These are phyloP conservation scores for Penicillium sp. DNA, from an alignment of 2,329 filamentous ascomycete species.

Conservation along the genomic window DNA sequence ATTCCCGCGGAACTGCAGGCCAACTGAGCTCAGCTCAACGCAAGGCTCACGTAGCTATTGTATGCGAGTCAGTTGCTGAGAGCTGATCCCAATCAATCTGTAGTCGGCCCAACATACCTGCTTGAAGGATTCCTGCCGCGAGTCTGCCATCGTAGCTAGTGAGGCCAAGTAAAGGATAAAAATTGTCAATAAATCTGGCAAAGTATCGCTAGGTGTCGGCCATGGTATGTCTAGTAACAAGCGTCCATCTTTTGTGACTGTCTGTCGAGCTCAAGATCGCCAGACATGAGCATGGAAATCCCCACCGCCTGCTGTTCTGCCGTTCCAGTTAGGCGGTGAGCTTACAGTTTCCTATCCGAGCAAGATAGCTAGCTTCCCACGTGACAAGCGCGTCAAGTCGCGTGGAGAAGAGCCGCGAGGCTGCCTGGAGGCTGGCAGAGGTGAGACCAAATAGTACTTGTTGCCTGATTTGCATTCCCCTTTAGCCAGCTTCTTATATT, in stretches of 20 bases:
- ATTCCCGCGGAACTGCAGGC: slow-evolving; percentile 52
- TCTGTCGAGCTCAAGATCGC: not conserved
- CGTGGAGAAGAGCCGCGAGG: slow-evolving; percentile 11
- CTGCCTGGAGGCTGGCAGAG: not conserved
- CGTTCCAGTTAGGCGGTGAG: slow-evolving; percentile 26
- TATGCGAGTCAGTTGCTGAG: slow-evolving; percentile 21
- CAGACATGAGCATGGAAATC: slow-evolving; percentile 5
- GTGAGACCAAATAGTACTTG: not conserved
- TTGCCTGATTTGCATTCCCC: slow-evolving; percentile 7
- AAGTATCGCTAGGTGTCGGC: too few relatives aligned
- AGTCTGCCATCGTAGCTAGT: slow-evolving; percentile 36
- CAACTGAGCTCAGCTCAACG: slow-evolving; percentile 59
- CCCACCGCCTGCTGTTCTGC: slow-evolving; percentile 32
- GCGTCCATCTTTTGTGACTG: slow-evolving; percentile 1
- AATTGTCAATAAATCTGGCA: not conserved
- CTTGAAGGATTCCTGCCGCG: slow-evolving; percentile 45
- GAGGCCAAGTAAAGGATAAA: not conserved
- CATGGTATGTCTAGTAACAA: not conserved
- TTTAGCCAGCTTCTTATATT: not conserved
- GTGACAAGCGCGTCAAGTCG: slow-evolving; percentile 26
- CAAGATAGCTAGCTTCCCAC: slow-evolving; percentile 16
- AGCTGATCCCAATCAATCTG: not conserved
- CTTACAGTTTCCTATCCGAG: not conserved
- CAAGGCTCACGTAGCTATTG: slow-evolving; percentile 60
- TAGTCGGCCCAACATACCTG: slow-evolving; percentile 32